Evolutionary conservation across 352 stramenopile species (phyloP).

Genomic region (Phytophthora sansomeana): DNA sequence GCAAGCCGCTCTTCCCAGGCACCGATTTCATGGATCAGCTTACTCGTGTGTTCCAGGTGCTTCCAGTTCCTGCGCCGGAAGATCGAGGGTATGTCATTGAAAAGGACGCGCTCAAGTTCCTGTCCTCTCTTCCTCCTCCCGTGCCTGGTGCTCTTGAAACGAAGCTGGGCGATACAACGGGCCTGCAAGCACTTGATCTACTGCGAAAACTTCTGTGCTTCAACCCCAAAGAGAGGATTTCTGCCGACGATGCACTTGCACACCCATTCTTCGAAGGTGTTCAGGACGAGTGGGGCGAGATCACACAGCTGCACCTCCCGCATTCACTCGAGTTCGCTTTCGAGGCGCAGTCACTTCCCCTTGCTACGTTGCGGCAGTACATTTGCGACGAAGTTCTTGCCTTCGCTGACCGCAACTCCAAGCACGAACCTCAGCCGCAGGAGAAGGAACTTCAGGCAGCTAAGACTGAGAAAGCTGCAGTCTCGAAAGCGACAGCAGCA

Average conservation of each 20-base stretch:
- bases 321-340: slow-evolving; percentile 90
- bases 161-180: slow-evolving; percentile 54
- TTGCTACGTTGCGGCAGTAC: slow-evolving; percentile 75
- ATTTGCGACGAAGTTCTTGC: slow-evolving; percentile 83
- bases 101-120: slow-evolving; percentile 86
- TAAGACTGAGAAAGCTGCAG: slow-evolving; percentile 17
- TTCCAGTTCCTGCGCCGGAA: slow-evolving; percentile 73
- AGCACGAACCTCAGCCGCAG: slow-evolving; percentile 30
- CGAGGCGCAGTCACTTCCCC: slow-evolving; percentile 74
- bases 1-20: slow-evolving; percentile 82
- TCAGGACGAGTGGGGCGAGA: slow-evolving; percentile 89
- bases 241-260: slow-evolving; percentile 86
- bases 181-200: slow-evolving; percentile 73
- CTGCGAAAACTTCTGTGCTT: slow-evolving; percentile 91
- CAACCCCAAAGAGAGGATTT: slow-evolving; percentile 92
- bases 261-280: slow-evolving; percentile 92
- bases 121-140: slow-evolving; percentile 72
- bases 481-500: slow-evolving; percentile 6
- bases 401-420: slow-evolving; percentile 49
- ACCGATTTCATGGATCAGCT: slow-evolving; percentile 90
- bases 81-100: slow-evolving; percentile 78
- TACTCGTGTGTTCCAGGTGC: slow-evolving; percentile 80
- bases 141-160: slow-evolving; percentile 64
- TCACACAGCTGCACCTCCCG: slow-evolving; percentile 57
- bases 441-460: slow-evolving; percentile 29